Evolutionary conservation across 768 basidiomycete species (phyloP).

Genomic region (Fomitopsis pulvina): DNA sequence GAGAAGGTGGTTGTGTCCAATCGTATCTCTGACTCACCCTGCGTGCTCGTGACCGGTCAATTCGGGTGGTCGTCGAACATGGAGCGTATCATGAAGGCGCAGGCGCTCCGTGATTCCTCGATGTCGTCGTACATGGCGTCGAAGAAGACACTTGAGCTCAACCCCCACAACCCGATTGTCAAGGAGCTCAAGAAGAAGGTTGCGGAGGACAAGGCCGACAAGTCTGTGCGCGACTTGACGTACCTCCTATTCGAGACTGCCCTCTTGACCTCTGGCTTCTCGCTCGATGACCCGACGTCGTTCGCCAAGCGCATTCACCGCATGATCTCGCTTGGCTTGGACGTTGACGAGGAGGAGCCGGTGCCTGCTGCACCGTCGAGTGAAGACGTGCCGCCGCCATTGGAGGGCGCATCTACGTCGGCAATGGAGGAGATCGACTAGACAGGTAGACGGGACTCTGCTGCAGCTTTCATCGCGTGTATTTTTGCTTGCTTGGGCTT

Average conservation of each 20-base stretch:
- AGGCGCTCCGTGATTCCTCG: conserved; percentile 91
- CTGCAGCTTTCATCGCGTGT: neutral
- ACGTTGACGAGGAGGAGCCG: conserved; percentile 78
- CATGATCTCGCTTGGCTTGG: conserved; percentile 92
- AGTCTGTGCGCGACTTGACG: conserved; percentile 95
- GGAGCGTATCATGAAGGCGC: conserved; percentile 99
- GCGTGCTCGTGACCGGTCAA: conserved; percentile 95
- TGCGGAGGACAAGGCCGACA: conserved; percentile 95
- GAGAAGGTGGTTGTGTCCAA: conserved; percentile 99
- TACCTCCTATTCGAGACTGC: conserved; percentile 97
- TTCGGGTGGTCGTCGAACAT: conserved; percentile 99
- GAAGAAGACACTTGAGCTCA: conserved; percentile 97
- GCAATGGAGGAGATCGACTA: conserved; percentile 98
- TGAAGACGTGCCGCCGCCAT: conserved; percentile 42
- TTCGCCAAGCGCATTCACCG: conserved; percentile 96
- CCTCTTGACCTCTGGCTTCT: conserved; percentile 91
- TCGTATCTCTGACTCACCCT: conserved; percentile 95
- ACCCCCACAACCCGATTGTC: conserved; percentile 87
- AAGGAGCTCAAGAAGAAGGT: conserved; percentile 96
- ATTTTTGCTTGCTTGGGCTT: conserved; percentile 1
- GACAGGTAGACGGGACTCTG: conserved; percentile 6
- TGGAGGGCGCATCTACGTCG: conserved; percentile 61
- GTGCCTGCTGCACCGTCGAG: conserved; percentile 38
- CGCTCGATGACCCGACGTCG: conserved; percentile 89
- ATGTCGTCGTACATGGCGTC: conserved; percentile 99